Evolutionary conservation across 164 flowering plant species (phyloP), one percentile per base, ranked within the genome.

Genomic region (Santalum album): DNA sequence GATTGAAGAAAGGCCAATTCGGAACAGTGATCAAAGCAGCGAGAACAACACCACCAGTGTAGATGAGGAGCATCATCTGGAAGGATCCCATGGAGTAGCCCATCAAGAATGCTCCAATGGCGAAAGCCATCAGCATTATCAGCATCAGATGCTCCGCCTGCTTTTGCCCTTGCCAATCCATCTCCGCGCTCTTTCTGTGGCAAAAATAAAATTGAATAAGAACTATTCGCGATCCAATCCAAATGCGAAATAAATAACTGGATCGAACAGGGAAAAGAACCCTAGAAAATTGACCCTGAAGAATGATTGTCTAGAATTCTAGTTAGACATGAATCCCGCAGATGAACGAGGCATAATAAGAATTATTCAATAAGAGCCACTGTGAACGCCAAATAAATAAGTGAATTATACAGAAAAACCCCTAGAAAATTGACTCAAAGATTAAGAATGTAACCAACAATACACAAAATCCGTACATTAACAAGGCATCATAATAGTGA

Each of bases 141-240:
- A 84, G 98, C 96, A 91, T 86, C 75, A 86, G 56, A 59, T 82
- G 83, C 77, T 91, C 98, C 26, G 92, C 81, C 20, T 79, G 66
- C 69, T 83, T 91, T 60, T 91, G 98, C 49, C 98, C 98, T 77
- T 86, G 88, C 98, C 98, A 91, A 75, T 88, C 96, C 98, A 90
- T 90, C 72, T n/a, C n/a, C 22, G 34, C 34, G 4, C 34, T 9
- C 34, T 38, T 12, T 38, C 42, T 38, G 42, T 16, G n/a, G 14
- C 16, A 10, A 38, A 38, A 36, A 36, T 9, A 38, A 38, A 15
- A 11, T 16, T 9, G 14, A 38, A 11, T 9, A 12, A 38, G 14
- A n/a, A n/a, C n/a, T n/a, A n/a, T n/a, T n/a, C n/a, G n/a, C n/a
- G n/a, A n/a, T n/a, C n/a, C n/a, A n/a, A n/a, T n/a, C n/a, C n/a